These are phyloP conservation scores for Backusella circina DNA, from an alignment of 192 early-diverging fungal genomes.

Conservation along the genomic window DNA sequence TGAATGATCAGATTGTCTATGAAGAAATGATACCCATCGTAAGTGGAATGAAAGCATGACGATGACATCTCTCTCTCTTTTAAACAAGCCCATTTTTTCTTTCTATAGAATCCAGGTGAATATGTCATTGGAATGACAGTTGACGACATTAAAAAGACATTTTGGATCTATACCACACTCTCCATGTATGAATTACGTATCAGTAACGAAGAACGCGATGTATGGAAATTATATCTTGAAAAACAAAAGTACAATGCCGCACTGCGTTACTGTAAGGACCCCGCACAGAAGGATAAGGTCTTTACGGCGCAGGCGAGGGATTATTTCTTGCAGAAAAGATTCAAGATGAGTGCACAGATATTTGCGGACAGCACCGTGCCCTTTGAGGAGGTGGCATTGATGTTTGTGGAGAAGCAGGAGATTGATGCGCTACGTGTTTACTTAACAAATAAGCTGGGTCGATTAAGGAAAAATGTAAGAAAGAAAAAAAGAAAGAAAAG, in stretches of 20 bases:
- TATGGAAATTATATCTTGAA: constrained; percentile 88
- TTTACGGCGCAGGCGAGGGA: constrained; percentile 84
- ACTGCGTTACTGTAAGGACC: constrained; percentile 71
- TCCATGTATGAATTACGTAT: constrained; percentile 89
- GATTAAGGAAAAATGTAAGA: constrained; percentile 57
- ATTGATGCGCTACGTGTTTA: constrained; percentile 72
- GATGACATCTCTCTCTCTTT: too few species aligned
- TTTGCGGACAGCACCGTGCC: constrained; percentile 78
- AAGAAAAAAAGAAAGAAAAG: not conserved
- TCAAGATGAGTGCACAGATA: constrained; percentile 74
- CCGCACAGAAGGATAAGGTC: constrained; percentile 74
- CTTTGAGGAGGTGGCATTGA: constrained; percentile 91
- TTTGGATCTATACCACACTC: constrained; percentile 86
- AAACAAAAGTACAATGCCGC: constrained; percentile 82
- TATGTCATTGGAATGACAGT: constrained; percentile 62
- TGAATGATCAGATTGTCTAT: constrained; percentile 81
- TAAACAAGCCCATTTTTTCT: too few species aligned
- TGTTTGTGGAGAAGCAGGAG: constrained; percentile 75
- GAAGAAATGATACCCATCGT: constrained; percentile 78
- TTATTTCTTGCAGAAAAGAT: constrained; percentile 73
- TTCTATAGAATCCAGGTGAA: constrained; percentile 29
- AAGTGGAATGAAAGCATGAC: not conserved
- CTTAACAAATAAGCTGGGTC: constrained; percentile 70
- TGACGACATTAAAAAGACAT: constrained; percentile 79
- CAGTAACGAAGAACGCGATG: constrained; percentile 88